These are phyloP conservation scores for Monascus purpureus DNA, from an alignment of 495 filamentous ascomycete species.

Conservation along the genomic window DNA sequence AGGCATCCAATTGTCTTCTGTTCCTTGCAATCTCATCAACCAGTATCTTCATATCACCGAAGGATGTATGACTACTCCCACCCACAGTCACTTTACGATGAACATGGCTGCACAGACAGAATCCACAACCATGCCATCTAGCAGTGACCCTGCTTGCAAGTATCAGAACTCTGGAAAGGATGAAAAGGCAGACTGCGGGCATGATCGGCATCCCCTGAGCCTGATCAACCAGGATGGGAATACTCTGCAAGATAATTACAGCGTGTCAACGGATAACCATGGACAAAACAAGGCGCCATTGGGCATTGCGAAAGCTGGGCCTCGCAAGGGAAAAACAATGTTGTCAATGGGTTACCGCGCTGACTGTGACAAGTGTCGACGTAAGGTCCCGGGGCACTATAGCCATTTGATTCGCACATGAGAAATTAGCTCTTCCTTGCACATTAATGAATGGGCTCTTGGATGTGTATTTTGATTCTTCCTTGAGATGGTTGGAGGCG, in stretches of 20 bases:
- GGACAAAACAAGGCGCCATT: no score
- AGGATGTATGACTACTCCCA: constrained; percentile 26
- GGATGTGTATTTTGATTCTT: no score
- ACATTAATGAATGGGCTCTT: no score
- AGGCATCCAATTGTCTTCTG: constrained; percentile 40
- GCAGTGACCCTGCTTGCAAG: no score
- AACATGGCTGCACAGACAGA: constrained; percentile 12
- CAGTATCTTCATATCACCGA: constrained; percentile 17
- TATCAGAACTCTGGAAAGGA: constrained; percentile 13
- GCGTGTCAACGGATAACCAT: constrained; percentile 2
- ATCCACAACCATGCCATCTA: no score
- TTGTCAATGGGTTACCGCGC: constrained; percentile 76
- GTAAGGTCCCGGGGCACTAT: constrained; percentile 73
- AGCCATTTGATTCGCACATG: constrained; percentile 54
- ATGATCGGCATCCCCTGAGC: constrained; percentile 49
- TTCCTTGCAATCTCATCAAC: constrained; percentile 20
- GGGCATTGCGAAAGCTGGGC: no score
- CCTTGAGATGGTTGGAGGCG: neutral
- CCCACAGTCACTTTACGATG: constrained; percentile 19
- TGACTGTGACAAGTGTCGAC: constrained; percentile 75
- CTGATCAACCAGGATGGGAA: constrained; percentile 57
- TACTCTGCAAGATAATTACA: no score
- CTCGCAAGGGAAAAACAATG: constrained; percentile 47
- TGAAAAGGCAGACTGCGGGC: constrained; percentile 26
- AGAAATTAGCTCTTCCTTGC: no score